A percentile compares a stretch with the other conserved stretches of the same genome.
Conservation (phyloP, 2,329 filamentous ascomycete genomes). For the Zalaria obscura region DNA sequence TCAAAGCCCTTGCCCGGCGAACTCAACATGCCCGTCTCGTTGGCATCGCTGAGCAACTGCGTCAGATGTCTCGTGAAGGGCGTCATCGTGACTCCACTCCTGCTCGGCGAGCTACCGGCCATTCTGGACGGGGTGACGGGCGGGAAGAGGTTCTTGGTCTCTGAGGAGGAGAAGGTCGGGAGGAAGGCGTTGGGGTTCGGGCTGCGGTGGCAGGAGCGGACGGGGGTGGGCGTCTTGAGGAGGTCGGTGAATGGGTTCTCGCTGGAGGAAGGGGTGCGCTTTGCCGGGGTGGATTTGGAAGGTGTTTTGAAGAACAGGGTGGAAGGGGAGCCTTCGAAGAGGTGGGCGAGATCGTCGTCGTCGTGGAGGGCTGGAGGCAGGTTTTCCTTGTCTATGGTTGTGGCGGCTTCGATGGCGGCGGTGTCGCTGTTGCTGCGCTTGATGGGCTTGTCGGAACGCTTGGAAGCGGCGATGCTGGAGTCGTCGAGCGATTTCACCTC, state of each 20-base stretch:
- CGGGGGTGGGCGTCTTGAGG: slow-evolving; percentile 31
- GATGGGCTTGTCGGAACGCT: slow-evolving; percentile 6
- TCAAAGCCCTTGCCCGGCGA: slow-evolving; percentile 15
- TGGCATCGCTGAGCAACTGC: slow-evolving; percentile 44
- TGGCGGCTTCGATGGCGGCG: slow-evolving; percentile 18
- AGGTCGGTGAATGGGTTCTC: slow-evolving; percentile 20
- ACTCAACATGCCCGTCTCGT: slow-evolving; percentile 10
- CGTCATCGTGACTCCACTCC: slow-evolving; percentile 23
- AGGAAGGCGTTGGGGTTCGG: slow-evolving; percentile 20
- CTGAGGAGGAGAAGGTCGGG: slow-evolving; percentile 17
- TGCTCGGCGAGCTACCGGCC: slow-evolving; percentile 13
- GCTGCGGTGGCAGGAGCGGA: slow-evolving; percentile 17
- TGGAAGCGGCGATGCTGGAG: slow-evolving; percentile 14
- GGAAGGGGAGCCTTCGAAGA: slow-evolving; percentile 49
- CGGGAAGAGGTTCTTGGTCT: slow-evolving; percentile 10
- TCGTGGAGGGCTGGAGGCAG: slow-evolving; percentile 26
- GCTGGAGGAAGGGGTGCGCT: slow-evolving; percentile 47
- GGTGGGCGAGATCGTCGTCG: slow-evolving; percentile 38
- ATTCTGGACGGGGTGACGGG: slow-evolving; percentile 20
- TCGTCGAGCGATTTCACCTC: slow-evolving; percentile 48
- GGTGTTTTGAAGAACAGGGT: slow-evolving; percentile 39
- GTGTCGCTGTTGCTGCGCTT: slow-evolving; percentile 3
- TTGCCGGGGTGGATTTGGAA: slow-evolving; percentile 40
- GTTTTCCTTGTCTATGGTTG: slow-evolving; percentile 44
- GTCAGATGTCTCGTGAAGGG: slow-evolving; percentile 50